Conservation (phyloP, 2,329 filamentous ascomycete genomes). For the Pestalotiopsis fici region DNA sequence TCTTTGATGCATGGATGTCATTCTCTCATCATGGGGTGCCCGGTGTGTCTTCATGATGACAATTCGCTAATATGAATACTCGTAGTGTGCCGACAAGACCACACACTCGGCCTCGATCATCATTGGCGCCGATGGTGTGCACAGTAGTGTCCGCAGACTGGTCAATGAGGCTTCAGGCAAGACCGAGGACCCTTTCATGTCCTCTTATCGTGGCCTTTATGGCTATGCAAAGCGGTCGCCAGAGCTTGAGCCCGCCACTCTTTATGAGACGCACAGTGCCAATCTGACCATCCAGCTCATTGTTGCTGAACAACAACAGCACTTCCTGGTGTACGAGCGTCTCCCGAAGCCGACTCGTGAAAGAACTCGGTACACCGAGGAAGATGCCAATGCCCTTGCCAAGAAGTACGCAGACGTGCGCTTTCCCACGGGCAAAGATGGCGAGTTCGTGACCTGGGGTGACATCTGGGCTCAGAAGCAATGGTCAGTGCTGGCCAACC, state of each 20-base stretch:
- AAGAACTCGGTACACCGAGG: constrained; percentile 25
- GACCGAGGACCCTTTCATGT: constrained; percentile 19
- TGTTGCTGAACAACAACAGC: constrained; percentile 17
- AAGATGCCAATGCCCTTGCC: constrained; percentile 27
- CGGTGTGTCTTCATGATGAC: constrained; percentile 17
- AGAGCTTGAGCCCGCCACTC: constrained; percentile 8
- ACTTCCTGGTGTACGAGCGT: constrained; percentile 14
- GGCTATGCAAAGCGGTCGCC: constrained; percentile 12
- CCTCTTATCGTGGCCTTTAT: constrained; percentile 23
- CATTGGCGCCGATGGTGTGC: constrained; percentile 43
- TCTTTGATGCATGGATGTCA: not conserved
- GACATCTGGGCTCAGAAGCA: constrained; percentile 23
- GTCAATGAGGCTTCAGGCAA: constrained; percentile 25
- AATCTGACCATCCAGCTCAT: constrained; percentile 25
- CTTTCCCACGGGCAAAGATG: constrained; percentile 16
- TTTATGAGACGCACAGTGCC: constrained; percentile 15
- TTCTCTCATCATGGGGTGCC: not conserved
- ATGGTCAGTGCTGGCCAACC: constrained; percentile 24
- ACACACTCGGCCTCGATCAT: constrained; percentile 36
- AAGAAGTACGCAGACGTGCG: constrained; percentile 25
- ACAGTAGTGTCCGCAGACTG: constrained; percentile 33
- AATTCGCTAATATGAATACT: constrained; percentile 24
- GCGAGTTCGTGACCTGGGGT: constrained; percentile 18
- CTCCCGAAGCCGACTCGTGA: constrained; percentile 22
- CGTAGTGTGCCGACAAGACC: constrained; percentile 32